Evolutionary conservation across 805 yeast species (phyloP), one percentile per base, ranked within the genome.

Genomic region (Yarrowia alimentaria): DNA sequence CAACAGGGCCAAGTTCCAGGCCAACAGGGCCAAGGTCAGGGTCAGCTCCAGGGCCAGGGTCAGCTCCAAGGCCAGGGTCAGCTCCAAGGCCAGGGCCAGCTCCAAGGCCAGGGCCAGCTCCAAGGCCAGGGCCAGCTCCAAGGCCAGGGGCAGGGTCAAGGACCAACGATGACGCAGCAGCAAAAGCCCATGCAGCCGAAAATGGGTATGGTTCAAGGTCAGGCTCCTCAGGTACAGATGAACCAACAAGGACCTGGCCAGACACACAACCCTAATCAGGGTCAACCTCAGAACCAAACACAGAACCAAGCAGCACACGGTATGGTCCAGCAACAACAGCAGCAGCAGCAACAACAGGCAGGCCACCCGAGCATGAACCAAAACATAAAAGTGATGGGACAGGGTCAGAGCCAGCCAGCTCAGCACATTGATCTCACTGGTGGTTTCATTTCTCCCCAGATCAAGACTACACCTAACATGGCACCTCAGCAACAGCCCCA

Each of bases 1-100:
- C 60, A 48, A 16, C 57, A 54, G 24, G 58, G 50, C 14, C n/a
- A n/a, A n/a, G n/a, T n/a, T n/a, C n/a, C n/a, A n/a, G n/a, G n/a
- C n/a, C 45, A 53, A 35, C 56, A 55, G 53, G 50, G 42, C n/a
- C n/a, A n/a, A n/a, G n/a, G n/a, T n/a, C 20, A 17, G 34, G 21
- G 20, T 10, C 20, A 16, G 21, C 22, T 5, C 34, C 17, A 19
- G 25, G 37, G n/a, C 9, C 16, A 19, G 16, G 24, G 13, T 12
- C 18, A 34, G 40, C 22, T 5, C 34, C 17, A 19, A 17, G 37
- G n/a, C 9, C 16, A 19, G 16, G 24, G 13, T 12, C 18, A 34
- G 40, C 22, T 5, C 34, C 17, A 19, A 17, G 37, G n/a, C 9
- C 16, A 19, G 16, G 24, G 13, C n/a, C 18, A 34, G 40, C 22